Evolutionary conservation across 805 yeast species (phyloP).

Genomic region (Pachysolen tannophilus): DNA sequence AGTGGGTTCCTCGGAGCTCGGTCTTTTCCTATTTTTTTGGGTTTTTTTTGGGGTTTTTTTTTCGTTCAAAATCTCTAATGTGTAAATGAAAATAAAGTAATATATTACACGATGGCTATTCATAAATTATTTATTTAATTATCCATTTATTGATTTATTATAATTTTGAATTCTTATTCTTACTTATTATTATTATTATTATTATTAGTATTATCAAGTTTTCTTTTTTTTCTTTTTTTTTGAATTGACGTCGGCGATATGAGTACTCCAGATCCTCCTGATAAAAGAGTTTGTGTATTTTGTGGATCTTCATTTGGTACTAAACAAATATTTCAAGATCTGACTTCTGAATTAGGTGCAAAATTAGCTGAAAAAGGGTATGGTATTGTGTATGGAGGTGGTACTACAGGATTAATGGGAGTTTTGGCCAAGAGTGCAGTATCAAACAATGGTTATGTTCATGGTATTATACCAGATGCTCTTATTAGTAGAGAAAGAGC

Average conservation of each 20-base stretch:
- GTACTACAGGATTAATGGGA: slow-evolving; percentile 82
- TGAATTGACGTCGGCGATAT: not conserved
- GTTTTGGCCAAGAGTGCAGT: slow-evolving; percentile 60
- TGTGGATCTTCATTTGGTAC: slow-evolving; percentile 80
- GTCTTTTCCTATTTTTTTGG: too few species aligned
- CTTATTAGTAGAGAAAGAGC: slow-evolving; percentile 64
- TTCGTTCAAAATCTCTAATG: too few species aligned
- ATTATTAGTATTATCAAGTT: too few species aligned
- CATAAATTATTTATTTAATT: too few species aligned
- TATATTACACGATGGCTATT: too few species aligned
- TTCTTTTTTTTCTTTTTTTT: not conserved
- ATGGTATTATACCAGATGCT: slow-evolving; percentile 84
- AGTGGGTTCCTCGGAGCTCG: too few species aligned
- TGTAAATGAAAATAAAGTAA: too few species aligned
- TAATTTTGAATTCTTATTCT: too few species aligned
- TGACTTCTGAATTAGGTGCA: slow-evolving; percentile 55
- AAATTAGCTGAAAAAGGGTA: slow-evolving; percentile 49
- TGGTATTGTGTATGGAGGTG: slow-evolving; percentile 87
- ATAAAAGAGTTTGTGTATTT: slow-evolving; percentile 66
- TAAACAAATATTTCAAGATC: slow-evolving; percentile 36
- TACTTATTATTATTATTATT: too few species aligned
- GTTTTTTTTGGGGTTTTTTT: too few species aligned
- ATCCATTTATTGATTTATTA: too few species aligned
- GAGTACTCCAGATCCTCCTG: not conserved
- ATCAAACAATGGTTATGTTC: slow-evolving; percentile 56